Evolutionary conservation across 495 filamentous ascomycete species (phyloP).

Genomic region (Daldinia caldariorum): DNA sequence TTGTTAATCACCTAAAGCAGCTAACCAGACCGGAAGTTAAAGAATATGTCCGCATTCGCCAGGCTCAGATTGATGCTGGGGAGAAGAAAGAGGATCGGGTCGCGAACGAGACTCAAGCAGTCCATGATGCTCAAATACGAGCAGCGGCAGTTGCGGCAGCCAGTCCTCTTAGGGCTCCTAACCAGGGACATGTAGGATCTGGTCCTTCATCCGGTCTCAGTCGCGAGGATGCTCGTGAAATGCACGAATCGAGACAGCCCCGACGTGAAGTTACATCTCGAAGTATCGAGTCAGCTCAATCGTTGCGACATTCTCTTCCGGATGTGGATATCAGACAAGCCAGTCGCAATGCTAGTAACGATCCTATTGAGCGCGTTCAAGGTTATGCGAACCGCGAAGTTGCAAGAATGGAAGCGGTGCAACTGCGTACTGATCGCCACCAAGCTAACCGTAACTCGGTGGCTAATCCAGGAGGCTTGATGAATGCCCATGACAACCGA

Average conservation of each 20-base stretch:
- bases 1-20: slow-evolving; percentile 56
- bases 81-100: slow-evolving; percentile 57
- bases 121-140: slow-evolving; percentile 57
- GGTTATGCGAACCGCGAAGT: slow-evolving; percentile 55
- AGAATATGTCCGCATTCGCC: slow-evolving; percentile 63
- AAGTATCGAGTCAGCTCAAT: slow-evolving; percentile 13
- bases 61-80: slow-evolving; percentile 57
- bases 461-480: slow-evolving; percentile 17
- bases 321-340: slow-evolving; percentile 39
- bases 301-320: slow-evolving; percentile 36
- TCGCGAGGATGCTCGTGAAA: slow-evolving; percentile 31
- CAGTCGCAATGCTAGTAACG: slow-evolving; percentile 32
- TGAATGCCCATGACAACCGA: slow-evolving; percentile 38
- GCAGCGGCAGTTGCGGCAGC: slow-evolving; percentile 31
- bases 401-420: slow-evolving; percentile 55
- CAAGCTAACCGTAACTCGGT: slow-evolving; percentile 47
- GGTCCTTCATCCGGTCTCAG: slow-evolving; percentile 12
- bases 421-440: slow-evolving; percentile 51
- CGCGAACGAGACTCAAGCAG: slow-evolving; percentile 59
- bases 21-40: slow-evolving; percentile 61
- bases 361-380: slow-evolving; percentile 53
- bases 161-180: slow-evolving; percentile 1
- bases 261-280: slow-evolving; percentile 41
- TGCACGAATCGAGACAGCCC: slow-evolving; percentile 46
- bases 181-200: slow-evolving; percentile 14